Evolutionary conservation across 2,329 filamentous ascomycete genomes (phyloP), one percentile per base, ranked within the genome.

Genomic region (Talaromyces amestolkiae): DNA sequence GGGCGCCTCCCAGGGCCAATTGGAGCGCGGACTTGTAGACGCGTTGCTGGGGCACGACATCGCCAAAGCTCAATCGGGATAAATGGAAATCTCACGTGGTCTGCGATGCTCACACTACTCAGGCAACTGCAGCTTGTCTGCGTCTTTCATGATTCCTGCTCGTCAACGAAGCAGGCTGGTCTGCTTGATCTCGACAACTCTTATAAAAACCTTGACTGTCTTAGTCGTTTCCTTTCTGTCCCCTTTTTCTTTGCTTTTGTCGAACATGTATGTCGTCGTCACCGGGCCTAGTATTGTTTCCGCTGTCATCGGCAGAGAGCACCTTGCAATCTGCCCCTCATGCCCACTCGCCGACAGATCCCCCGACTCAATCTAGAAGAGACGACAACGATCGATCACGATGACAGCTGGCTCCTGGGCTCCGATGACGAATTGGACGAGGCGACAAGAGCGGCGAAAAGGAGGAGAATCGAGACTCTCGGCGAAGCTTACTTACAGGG

Each of bases 401-500:
- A 76, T 8, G 37, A 69, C 13, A 71, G 73, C 64, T 72, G 69
- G 3, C 58, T 76, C 15, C 56, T 72, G 10, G 77, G 72, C 39
- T 80, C 78, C 7, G 79, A 81, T 45, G 78, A 79, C 65, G 78
- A 80, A 33, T 59, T 78, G 11, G 74, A 76, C 15, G 71, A 77
- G 1, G 49, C 64, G 51, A 68, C 69, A 9, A 72, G 75, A 24
- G 71, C 72, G 15, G 74, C 76, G 7, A 82, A 80, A 69, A 74
- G 73, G n/a, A 75, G 75, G 65, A 76, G 78, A 66, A 79, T 82
- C 54, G 80, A 83, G 71, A 73, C 68, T 41, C 72, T 78, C 37
- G 81, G 72, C 19, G 74, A 74, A 53, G 72, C 76, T 9, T 82
- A 83, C 70, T 70, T 81, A 45, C 70, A 77, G 39, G 81, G 81